Evolutionary conservation across 1,139 yeast species (phyloP).

Genomic region (Pneumocystis murina): DNA sequence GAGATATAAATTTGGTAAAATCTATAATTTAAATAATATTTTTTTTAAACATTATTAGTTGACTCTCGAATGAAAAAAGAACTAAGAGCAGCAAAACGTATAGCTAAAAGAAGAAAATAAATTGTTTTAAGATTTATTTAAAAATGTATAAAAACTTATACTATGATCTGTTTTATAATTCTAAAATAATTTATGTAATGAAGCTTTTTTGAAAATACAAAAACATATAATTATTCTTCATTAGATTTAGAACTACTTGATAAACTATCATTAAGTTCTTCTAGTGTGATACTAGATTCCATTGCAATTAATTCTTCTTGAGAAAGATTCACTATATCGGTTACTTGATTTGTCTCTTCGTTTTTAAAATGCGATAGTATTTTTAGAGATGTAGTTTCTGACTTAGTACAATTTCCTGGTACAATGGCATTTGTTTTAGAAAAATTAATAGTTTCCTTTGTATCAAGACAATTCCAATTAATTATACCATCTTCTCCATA

Average conservation of each 20-base stretch:
- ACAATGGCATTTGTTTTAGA: background rate
- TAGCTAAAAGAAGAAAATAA: constrained; percentile 59
- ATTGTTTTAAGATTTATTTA: background rate
- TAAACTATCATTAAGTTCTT: background rate
- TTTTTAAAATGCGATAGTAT: background rate
- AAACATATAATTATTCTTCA: background rate
- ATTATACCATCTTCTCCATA: constrained; percentile 36
- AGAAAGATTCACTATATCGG: background rate
- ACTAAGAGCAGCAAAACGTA: constrained; percentile 79
- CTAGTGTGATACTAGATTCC: background rate
- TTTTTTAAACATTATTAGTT: constrained; percentile 46
- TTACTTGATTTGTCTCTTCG: background rate
- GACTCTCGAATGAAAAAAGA: constrained; percentile 97
- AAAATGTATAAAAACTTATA: background rate
- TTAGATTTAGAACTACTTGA: background rate
- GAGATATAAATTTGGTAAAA: constrained; percentile 44
- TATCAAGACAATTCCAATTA: constrained; percentile 40
- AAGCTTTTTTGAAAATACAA: background rate
- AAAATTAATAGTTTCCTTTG: background rate
- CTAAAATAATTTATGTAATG: too few species aligned
- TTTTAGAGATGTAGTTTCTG: background rate
- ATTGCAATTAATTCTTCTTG: background rate
- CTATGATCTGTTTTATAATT: background rate
- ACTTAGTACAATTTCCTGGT: background rate
- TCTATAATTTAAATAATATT: background rate